Evolutionary conservation across 1,284 basidiomycete species (phyloP), one percentile per base, ranked within the genome.

Genomic region (Rhodofomes roseus): DNA sequence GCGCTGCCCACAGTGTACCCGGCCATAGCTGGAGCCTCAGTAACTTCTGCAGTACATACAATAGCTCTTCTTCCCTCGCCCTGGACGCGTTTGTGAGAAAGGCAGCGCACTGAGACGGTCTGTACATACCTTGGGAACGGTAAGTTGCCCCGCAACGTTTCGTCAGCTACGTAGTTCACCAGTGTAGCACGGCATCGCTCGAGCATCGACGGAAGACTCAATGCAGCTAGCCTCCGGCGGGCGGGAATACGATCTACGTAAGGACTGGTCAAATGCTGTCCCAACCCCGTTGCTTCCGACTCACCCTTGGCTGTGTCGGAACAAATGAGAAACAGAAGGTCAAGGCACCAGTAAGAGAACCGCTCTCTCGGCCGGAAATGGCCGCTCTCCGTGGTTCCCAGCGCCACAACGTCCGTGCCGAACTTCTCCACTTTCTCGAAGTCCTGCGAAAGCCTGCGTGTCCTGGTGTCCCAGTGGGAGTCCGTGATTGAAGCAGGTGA

Each of bases 261-360:
- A 54, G 43, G 25, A 31, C 54, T 25, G 6, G 41, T 29, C 22
- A 59, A 29, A 20, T 25, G 12, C 44, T 23, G 40, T 36, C 5
- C 54, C 31, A 12, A 31, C 14, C 29, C 41, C 31, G 34, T 34
- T 41, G 16, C 23, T 40, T 56, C 41, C 40, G 41, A 44, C 76
- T 39, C 60, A 89, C 90, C 87, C 74, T 79, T 79, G 0, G 81
- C 82, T 0, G 78, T 76, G 64, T 85, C 77, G 0, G 88, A 88
- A 66, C 90, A 94, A 25, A 92, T 80, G 62, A 90, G 72, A 71
- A 97, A 95, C 18, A 98, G 73, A 25, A 96, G 75, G 68, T 97
- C 94, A 62, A 98, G 90, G 66, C 92, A 95, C 95, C 95, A 98
- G 74, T 95, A 97, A 8, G 91, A 89, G 69, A 95, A 94, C 9